Percentiles rank a stretch among this genome's conserved stretches.
phyloP scores from a whole-genome alignment of 768 basidiomycete species.

The Termitomyces sp. region DNA sequence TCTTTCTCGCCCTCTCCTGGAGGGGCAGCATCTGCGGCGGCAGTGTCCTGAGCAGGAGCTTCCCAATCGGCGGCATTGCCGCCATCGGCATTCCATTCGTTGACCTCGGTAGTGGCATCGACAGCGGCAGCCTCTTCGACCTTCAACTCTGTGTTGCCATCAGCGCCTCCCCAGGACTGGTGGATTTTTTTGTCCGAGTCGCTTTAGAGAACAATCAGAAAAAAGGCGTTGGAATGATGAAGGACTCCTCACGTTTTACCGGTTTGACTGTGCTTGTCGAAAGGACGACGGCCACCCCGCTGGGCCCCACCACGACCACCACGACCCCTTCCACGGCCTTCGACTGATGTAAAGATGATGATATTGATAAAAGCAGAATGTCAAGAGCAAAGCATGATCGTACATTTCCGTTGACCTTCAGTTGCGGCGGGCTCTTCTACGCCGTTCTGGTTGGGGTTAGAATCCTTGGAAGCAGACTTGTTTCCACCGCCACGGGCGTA shows the following conservation, averaged over 20 bases:
- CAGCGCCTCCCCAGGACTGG: slow-evolving; percentile 94
- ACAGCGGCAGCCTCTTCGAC: slow-evolving; percentile 69
- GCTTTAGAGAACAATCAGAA: slow-evolving; percentile 34
- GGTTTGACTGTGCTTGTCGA: slow-evolving; percentile 84
- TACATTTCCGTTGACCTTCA: slow-evolving; percentile 36
- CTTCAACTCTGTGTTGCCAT: slow-evolving; percentile 80
- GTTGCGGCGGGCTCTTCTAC: slow-evolving; percentile 26
- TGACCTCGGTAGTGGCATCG: slow-evolving; percentile 63
- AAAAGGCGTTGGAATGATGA: slow-evolving; percentile 4
- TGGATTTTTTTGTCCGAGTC: slow-evolving; percentile 95
- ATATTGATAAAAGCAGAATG: slow-evolving; percentile 1
- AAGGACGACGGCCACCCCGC: slow-evolving; percentile 68
- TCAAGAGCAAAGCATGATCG: slow-evolving; percentile 12
- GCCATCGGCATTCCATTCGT: slow-evolving; percentile 49
- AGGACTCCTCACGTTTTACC: slow-evolving; percentile 69
- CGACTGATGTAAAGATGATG: slow-evolving; percentile 30
- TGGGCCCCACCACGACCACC: slow-evolving; percentile 45
- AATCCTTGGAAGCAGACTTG: slow-evolving; percentile 36
- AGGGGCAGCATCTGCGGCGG: slow-evolving; percentile 26
- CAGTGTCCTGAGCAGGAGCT: slow-evolving; percentile 18
- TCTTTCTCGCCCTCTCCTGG: slow-evolving; percentile 41
- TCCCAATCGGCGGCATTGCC: slow-evolving; percentile 46
- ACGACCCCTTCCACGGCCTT: slow-evolving; percentile 50
- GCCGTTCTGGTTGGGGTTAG: slow-evolving; percentile 38
- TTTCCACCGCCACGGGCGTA: slow-evolving; percentile 56